A percentile compares a stretch with the other conserved stretches of the same genome.
Evolutionary conservation across 306 rosid genomes (phyloP).

Genomic region (Hippophae rhamnoides): DNA sequence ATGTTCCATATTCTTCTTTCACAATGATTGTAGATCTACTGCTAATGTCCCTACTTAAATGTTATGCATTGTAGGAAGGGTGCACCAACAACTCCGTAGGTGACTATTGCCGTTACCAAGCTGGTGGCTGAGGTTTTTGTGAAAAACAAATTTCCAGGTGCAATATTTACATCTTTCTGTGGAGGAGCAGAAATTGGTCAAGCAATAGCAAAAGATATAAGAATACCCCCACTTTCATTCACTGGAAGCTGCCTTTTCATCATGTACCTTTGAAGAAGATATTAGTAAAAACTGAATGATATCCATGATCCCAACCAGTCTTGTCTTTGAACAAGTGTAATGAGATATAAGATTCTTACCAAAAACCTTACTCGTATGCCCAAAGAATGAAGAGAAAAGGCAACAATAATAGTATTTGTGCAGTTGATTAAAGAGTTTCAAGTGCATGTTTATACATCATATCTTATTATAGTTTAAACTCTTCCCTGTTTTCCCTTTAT

Average conservation of each 20-base stretch:
- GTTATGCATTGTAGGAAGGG: constrained; percentile 54
- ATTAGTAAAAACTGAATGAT: too few species aligned
- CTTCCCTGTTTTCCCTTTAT: background rate
- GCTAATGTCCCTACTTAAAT: too few species aligned
- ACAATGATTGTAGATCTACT: background rate
- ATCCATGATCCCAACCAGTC: too few species aligned
- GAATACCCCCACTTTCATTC: constrained; percentile 87
- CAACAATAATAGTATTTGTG: too few species aligned
- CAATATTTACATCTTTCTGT: constrained; percentile 86
- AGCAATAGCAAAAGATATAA: constrained; percentile 73
- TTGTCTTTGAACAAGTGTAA: too few species aligned
- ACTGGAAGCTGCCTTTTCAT: constrained; percentile 53
- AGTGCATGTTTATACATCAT: too few species aligned
- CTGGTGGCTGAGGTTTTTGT: constrained; percentile 82
- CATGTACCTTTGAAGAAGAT: background rate
- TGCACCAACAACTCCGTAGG: constrained; percentile 89
- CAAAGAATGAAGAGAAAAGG: too few species aligned
- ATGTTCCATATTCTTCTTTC: too few species aligned
- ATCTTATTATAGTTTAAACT: background rate
- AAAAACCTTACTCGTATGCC: too few species aligned
- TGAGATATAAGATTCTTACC: too few species aligned
- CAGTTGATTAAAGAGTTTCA: too few species aligned
- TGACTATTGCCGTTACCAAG: constrained; percentile 87
- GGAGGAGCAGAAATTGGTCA: constrained; percentile 95
- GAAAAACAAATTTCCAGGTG: constrained; percentile 81